Conservation (phyloP, 2,329 filamentous ascomycete genomes). For the Metarhizium brunneum region DNA sequence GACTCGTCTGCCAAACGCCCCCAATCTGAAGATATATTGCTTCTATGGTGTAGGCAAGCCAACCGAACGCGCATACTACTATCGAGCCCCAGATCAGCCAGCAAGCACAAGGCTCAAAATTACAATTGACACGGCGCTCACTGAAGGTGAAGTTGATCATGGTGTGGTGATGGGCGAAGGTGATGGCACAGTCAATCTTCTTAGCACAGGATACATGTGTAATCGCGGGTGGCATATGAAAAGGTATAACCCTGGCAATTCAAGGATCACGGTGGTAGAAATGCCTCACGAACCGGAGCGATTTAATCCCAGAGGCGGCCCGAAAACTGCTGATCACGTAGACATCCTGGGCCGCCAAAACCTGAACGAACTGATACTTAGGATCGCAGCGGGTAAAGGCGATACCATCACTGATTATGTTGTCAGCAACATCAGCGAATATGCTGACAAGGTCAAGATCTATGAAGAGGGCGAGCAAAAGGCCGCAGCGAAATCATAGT, state of each 20-base stretch:
- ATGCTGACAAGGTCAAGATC: constrained; percentile 75
- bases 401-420: constrained; percentile 69
- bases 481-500: background rate
- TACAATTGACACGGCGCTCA: constrained; percentile 60
- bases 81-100: constrained; percentile 59
- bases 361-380: constrained; percentile 82
- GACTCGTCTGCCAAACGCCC: constrained; percentile 75
- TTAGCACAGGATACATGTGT: constrained; percentile 95
- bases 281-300: constrained; percentile 95
- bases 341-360: constrained; percentile 86
- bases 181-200: constrained; percentile 89
- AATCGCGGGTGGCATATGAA: constrained; percentile 89
- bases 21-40: constrained; percentile 88
- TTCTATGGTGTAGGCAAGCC: constrained; percentile 95
- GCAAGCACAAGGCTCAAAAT: constrained; percentile 60
- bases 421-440: constrained; percentile 72
- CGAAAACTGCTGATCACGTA: constrained; percentile 78
- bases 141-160: constrained; percentile 58
- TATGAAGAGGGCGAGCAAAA: constrained; percentile 48
- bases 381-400: constrained; percentile 78
- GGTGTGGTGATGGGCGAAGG: constrained; percentile 95
- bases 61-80: constrained; percentile 89
- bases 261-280: constrained; percentile 77
- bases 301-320: constrained; percentile 71
- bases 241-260: constrained; percentile 81